Evolutionary conservation across 2,329 filamentous ascomycete genomes (phyloP), one percentile per base, ranked within the genome.

Genomic region (Monosporascus sp.): DNA sequence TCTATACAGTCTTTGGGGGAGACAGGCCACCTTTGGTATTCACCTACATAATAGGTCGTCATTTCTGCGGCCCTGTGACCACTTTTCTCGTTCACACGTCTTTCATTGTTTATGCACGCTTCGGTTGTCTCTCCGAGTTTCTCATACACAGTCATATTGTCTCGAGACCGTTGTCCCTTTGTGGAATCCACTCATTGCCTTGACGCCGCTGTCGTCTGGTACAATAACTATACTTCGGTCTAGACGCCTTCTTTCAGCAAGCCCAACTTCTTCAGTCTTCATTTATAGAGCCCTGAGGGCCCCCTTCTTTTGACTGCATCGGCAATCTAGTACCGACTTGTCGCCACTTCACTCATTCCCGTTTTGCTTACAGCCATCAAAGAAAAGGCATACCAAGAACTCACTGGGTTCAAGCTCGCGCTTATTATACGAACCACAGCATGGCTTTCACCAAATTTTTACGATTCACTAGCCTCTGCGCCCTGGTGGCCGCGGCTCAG

Each of bases 361-460:
- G 11, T 35, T 11, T 9, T 14, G 31, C 31, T 35, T 14, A 35
- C 11, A 35, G 9, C 31, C 11, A 35, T 14, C 9, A 35, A 27
- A 35, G 11, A 14, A 35, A 41, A 18, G 9, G 38, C 18, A 41
- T n/a, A 41, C 17, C 18, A 18, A 20, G 17, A 41, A 35, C 11
- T 35, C 9, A 9, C 9, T 9, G 11, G 31, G 9, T 35, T 25
- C 27, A 9, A 14, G 11, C 31, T 14, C 31, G 14, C 31, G 17
- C 18, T 41, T 9, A 41, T 41, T 48, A 35, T 38, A 31, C 20
- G 17, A 45, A 22, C 45, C 25, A 17, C 31, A 57, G 43, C 36
- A 66, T 64, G 64, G 45, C 55, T 43, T 64, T 61, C 37, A 57
- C 58, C 50, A 59, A 57, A 50, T 38, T 68, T 45, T 43, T 56